Percentiles rank a stretch among this genome's conserved stretches.
phyloP scores from a whole-genome alignment of 106 monocot species.

The Dioscorea zingiberensis region DNA sequence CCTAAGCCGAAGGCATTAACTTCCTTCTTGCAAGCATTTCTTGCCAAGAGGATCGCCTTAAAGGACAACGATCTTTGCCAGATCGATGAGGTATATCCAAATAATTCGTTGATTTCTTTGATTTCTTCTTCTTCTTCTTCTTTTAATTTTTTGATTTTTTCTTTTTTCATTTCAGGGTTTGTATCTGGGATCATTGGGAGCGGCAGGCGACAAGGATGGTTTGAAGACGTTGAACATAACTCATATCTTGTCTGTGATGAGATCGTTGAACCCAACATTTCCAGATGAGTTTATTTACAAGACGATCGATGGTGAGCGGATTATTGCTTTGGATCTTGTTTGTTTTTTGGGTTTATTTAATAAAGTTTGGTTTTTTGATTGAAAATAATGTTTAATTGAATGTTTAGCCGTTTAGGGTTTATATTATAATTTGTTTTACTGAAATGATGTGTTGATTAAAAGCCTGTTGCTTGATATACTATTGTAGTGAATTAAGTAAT shows the following conservation, averaged over 20 bases:
- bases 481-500: too few species aligned
- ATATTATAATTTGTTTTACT: background rate
- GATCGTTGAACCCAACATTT: conserved; percentile 59
- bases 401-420: too few species aligned
- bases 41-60: conserved; percentile 33
- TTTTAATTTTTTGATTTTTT: background rate
- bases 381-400: background rate
- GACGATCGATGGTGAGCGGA: conserved; percentile 64
- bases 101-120: background rate
- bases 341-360: background rate
- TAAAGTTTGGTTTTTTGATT: background rate
- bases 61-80: conserved; percentile 61
- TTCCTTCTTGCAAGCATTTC: conserved; percentile 36
- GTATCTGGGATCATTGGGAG: conserved; percentile 82
- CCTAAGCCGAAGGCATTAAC: conserved; percentile 9
- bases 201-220: conserved; percentile 46
- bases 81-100: conserved; percentile 49
- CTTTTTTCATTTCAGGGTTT: conserved; percentile 43
- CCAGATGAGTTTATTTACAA: conserved; percentile 81
- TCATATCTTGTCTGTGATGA: conserved; percentile 66
- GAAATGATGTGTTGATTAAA: background rate
- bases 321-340: too few species aligned
- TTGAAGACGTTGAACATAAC: conserved; percentile 63
- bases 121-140: background rate
- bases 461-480: too few species aligned